Evolutionary conservation across 345 rosid genomes (phyloP), one percentile per base, ranked within the genome.

Genomic region (Citrus maxima): DNA sequence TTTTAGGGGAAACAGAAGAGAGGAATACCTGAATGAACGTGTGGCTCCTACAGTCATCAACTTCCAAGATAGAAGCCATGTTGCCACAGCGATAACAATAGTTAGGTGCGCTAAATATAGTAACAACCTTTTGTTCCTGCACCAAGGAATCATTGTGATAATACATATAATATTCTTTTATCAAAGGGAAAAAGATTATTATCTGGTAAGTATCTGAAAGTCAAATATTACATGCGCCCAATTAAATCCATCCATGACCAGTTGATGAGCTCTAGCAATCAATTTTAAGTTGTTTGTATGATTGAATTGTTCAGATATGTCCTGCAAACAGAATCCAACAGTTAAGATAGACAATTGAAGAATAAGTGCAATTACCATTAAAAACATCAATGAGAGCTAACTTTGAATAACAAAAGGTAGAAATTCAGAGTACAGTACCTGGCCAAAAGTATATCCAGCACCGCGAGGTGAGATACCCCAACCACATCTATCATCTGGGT

Each of bases 401-500:
- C 63, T 40, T 30, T 40, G 28, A 32, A 37, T 19, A 18, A 63
- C 25, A 42, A 78, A 78, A 63, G 10, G n/a, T 5, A 32, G 51
- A 7, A 5, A 32, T 55, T 38, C 4, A 6, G 46, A 54, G 51
- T 46, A n/a, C 5, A 28, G 51, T 84, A 96, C 98, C 87, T 96
- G 98, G 80, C 98, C 99, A 86, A 95, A 95, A 64, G 99, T 95
- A 84, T 94, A 95, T 68, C 99, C 99, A 40, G 99, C 99, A 78
- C 99, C 99, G 75, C 97, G 92, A 24, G 98, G 99, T 77, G 99
- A 96, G 82, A 96, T 96, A 18, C 98, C 99, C 99, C 99, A 96
- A 66, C 99, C 98, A 81, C 98, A 94, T 51, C 99, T 86, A 78
- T 96, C 98, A 80, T 96, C 99, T 24, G 98, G 99, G 81, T 96